Percentiles rank a stretch among this genome's conserved stretches.
Conservation (phyloP, 2,329 filamentous ascomycete genomes). For the Alternaria consortialis region DNA sequence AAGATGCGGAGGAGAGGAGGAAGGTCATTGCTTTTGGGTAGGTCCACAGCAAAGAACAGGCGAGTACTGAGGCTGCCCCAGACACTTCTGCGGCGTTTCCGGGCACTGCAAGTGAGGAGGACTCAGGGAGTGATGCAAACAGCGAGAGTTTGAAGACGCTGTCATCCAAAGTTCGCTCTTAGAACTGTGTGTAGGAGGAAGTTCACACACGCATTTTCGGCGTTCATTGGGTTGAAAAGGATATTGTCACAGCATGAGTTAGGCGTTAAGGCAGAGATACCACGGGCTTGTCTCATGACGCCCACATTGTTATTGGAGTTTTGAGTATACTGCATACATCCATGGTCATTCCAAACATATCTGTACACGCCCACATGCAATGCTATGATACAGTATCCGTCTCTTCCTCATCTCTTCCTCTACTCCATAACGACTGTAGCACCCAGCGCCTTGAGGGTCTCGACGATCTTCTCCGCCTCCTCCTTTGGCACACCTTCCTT, state of each 20-base stretch:
- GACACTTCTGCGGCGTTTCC: neutral
- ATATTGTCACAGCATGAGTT: conserved; percentile 24
- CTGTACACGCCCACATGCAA: conserved; percentile 49
- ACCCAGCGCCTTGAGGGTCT: conserved; percentile 90
- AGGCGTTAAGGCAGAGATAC: conserved; percentile 48
- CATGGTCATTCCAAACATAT: conserved; percentile 47
- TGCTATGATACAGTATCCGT: conserved; percentile 46
- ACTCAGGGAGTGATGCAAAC: neutral
- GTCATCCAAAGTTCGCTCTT: neutral
- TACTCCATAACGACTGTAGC: conserved; percentile 93
- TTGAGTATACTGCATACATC: conserved; percentile 39
- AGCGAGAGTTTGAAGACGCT: neutral
- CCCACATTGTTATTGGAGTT: conserved; percentile 27
- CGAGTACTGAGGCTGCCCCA: neutral
- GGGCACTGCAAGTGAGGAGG: neutral
- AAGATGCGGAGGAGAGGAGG: conserved; percentile 71
- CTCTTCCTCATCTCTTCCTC: conserved; percentile 29
- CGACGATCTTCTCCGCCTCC: conserved; percentile 98
- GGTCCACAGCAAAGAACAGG: neutral
- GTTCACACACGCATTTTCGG: conserved; percentile 10
- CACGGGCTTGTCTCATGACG: conserved; percentile 25
- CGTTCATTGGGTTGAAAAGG: conserved; percentile 5
- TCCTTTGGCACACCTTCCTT: conserved; percentile 99
- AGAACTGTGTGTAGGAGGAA: neutral
- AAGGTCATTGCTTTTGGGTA: conserved; percentile 56